Base-by-base conservation (phyloP, 2,329 filamentous ascomycete species). In the Cordyceps sp. region DNA sequence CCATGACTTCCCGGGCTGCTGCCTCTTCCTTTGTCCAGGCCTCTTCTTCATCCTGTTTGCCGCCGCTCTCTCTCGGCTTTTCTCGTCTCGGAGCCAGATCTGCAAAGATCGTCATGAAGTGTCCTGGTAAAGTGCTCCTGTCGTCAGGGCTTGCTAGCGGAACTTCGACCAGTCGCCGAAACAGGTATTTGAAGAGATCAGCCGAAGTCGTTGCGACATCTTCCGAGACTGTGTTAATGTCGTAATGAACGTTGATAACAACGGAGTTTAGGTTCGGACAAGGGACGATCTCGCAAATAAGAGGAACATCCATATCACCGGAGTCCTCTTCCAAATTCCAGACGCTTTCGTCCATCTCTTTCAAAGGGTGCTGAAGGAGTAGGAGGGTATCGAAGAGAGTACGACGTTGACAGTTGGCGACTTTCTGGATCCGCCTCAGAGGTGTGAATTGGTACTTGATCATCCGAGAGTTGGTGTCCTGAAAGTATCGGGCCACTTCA, bases 341-440 rank as follows among this genome's bases (percentile, higher is more conserved):
- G 2, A 78, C 42, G 0, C 39, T 41, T 5, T 49, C 42, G 31
- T 78, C 66, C 38, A 80, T 64, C 3, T 66, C 58, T 21, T 70
- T 66, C 6, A 59, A 45, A 0, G 68, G 61, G 27, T 77, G 74
- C 46, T 94, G 86, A 10, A 93, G 58, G 30, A 94, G 68, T 13
- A 94, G 58, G 20, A 93, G 55, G 2, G 78, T 81, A 46, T 93
- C 82, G 48, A 93, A 93, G 1, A 93, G 57, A 10, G 62, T 62
- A 14, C 54, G 53, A 2, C 65, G 62, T 2, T 44, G 40, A 3
- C 35, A 64, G 48, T 35, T 51, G 36, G 39, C 55, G 43, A 45
- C 58, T 40, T 42, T 61, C 42, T 88, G 83, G 12, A 93, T 73
- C 1, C 65, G 66, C 17, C 85, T 69, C 18, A 93, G 54, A 2